Base-by-base conservation (phyloP, 345 rosid species). In the Durio zibethinus region DNA sequence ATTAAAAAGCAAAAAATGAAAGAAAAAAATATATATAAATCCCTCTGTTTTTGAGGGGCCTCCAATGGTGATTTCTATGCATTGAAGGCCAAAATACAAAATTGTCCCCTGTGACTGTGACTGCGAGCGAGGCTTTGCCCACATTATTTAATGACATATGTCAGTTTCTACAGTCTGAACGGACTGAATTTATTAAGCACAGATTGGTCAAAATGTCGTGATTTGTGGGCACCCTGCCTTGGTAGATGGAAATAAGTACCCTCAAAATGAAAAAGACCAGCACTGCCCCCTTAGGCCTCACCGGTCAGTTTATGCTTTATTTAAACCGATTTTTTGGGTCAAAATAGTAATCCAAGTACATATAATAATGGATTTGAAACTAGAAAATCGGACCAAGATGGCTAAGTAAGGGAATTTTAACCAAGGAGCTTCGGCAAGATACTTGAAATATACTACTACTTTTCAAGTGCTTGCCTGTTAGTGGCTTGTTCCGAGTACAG, bases 61-160 rank as follows among this genome's bases (percentile, higher is more conserved):
- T 77, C 78, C 83, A 66, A 12, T 61, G 50, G 43, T 72, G 80
- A 77, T 83, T 76, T 78, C 85, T 33, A 80, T 65, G 82, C 81
- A 62, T 60, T 50, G 15, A 73, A 78, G 54, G 59, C 45, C 74
- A 64, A 73, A 80, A 80, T 78, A 77, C 42, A 73, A 81, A 68
- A 48, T 67, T 72, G 83, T 74, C 68, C 35, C 23, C 80, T 20
- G 80, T 71, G 73, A 76, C 80, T 9, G 81, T n/a, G n/a, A n/a
- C n/a, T n/a, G n/a, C n/a, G n/a, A n/a, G n/a, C 75, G 54, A 82
- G 81, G 82, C 47, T 78, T 85, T 85, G 87, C 86, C 84, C 69
- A 23, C 66, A 74, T 73, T 15, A 33, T 29, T 40, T 33, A 77
- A 8, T 81, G 85, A 69, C 50, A 65, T 47, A 21, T 73, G 54